These are phyloP conservation scores for Phytophthora megakarya DNA, from an alignment of 352 stramenopile species.

Conservation along the genomic window DNA sequence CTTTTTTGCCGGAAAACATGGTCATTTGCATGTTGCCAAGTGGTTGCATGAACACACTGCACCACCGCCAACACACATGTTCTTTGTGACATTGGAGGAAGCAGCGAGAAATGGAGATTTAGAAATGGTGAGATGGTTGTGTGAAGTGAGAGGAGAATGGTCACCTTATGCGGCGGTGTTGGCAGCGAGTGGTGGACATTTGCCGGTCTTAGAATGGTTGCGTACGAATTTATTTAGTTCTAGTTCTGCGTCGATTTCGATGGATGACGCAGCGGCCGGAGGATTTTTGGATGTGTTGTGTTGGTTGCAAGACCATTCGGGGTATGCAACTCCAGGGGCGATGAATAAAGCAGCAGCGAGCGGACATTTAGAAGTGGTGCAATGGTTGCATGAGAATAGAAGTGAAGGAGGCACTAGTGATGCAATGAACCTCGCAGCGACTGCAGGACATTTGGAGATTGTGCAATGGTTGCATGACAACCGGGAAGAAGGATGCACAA, in stretches of 20 bases:
- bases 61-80: constrained; percentile 43
- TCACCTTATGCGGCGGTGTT: constrained; percentile 39
- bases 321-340: constrained; percentile 34
- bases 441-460: constrained; percentile 24
- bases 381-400: constrained; percentile 26
- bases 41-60: constrained; percentile 44
- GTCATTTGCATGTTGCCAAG: constrained; percentile 32
- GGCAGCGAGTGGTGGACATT: constrained; percentile 36
- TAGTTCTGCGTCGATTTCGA: constrained; percentile 37
- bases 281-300: constrained; percentile 30
- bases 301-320: constrained; percentile 41
- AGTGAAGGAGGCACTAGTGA: constrained; percentile 27
- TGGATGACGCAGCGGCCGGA: constrained; percentile 35
- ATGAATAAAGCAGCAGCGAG: constrained; percentile 64
- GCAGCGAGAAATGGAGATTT: constrained; percentile 37
- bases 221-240: constrained; percentile 42
- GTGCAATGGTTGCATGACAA: constrained; percentile 29
- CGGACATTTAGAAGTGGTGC: constrained; percentile 55
- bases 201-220: constrained; percentile 38
- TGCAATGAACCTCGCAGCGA: constrained; percentile 29
- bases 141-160: constrained; percentile 36
- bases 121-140: constrained; percentile 40
- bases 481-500: constrained; percentile 27
- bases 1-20: constrained; percentile 41
- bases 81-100: constrained; percentile 46